These are phyloP conservation scores for Boletus subparvulus DNA, from an alignment of 768 basidiomycete species.

Conservation along the genomic window DNA sequence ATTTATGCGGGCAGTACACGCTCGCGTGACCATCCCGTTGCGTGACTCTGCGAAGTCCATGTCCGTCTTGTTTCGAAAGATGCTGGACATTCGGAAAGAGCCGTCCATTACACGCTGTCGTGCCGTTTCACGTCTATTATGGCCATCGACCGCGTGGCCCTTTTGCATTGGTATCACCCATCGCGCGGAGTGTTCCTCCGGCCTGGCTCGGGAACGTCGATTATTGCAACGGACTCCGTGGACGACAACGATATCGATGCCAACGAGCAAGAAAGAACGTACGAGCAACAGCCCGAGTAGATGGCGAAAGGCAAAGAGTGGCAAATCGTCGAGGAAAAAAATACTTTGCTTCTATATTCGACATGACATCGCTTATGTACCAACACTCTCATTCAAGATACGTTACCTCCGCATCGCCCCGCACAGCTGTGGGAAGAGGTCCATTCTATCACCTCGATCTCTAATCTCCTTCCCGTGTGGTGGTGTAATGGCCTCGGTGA, in stretches of 20 bases:
- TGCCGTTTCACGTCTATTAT: background rate
- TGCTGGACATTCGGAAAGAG: background rate
- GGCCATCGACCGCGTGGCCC: background rate
- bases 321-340: background rate
- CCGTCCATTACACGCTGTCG: background rate
- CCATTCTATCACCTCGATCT: conserved; percentile 8
- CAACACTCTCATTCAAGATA: background rate
- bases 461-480: too few species aligned
- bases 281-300: background rate
- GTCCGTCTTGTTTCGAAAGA: conserved; percentile 7
- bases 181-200: background rate
- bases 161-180: background rate
- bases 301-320: background rate
- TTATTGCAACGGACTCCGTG: background rate
- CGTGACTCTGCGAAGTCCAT: background rate
- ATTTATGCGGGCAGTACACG: background rate
- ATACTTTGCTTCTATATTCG: background rate
- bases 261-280: background rate
- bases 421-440: background rate
- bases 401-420: conserved; percentile 2
- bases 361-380: conserved; percentile 5
- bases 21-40: background rate
- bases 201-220: background rate
- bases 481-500: too few species aligned
- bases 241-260: background rate